Base-by-base conservation (phyloP, 257 asterid species). In the Cordia subcordata region DNA sequence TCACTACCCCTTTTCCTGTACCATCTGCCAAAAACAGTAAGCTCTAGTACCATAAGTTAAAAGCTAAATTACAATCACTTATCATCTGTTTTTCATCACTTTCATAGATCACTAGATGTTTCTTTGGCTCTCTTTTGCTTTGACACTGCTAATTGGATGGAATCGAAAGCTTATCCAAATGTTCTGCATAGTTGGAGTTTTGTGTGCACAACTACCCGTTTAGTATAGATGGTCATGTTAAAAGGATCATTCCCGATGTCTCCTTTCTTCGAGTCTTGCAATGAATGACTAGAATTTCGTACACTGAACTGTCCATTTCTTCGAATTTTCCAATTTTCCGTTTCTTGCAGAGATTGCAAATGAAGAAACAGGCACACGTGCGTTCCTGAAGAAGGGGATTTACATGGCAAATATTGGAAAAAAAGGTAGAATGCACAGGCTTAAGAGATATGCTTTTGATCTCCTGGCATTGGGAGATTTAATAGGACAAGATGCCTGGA, bases 381-480 rank as follows among this genome's bases (percentile, higher is more conserved):
- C 77, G 74, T 60, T 86, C 62, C 58, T 86, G 8, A 82, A 68
- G 77, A 79, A 74, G 37, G 91, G 72, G 1, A 65, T 89, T 49
- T 86, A 78, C 73, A 81, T 86, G 4, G 87, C 95, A 0, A 68
- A 86, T 19, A 79, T 77, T 38, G 96, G 95, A 76, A 72, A 77
- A 0, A 80, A 83, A 49, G 74, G 72, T 58, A 77, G 95, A 59
- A 77, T 77, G 78, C 80, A 62, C 35, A 82, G 94, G 74, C 60
- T 90, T 70, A 86, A 77, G 54, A 80, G 66, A 71, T 90, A 76
- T 39, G 95, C 95, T 0, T 89, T 89, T 66, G 95, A 86, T 66
- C 80, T 90, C 33, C 58, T 90, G 58, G 97, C 97, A 11, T 47
- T 86, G 77, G 97, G 72, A 46, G 97, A 90, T 53, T 68, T 90